Base-by-base conservation (phyloP, 2,329 filamentous ascomycete species). In the Fusarium sp. region DNA sequence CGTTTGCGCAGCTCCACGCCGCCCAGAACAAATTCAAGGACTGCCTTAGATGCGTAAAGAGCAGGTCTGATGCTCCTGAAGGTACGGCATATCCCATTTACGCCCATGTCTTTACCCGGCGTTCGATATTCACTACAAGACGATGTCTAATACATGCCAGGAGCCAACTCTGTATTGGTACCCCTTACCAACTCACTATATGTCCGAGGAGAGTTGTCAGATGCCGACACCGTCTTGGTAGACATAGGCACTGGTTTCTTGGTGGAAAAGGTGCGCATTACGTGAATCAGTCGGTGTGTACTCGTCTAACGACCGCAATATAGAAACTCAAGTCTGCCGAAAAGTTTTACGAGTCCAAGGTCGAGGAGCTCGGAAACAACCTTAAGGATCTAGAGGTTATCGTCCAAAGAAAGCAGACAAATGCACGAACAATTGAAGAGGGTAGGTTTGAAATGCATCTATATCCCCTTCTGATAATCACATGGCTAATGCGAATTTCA, bases 241-340 rank as follows among this genome's bases (percentile, higher is more conserved):
- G 95, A 98, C 79, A 89, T 98, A 21, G 95, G 95, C 21, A 98
- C 95, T 1, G 95, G 95, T 0, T 98, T 97, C 79, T 94, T 94
- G 77, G 90, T 98, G 55, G 94, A 98, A 82, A 99, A 99, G 88
- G 91, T 92, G 56, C 25, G 69, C 28, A 13, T 16, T 8, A 53
- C 23, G 20, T 27, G 5, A 47, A 12, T 6, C 28, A 30, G 16
- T 13, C 27, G 34, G 18, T 20, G 34, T 42, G 34, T 37, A n/a
- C 59, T 76, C 51, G 72, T 55, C 41, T 18, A 67, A 54, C 54
- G 55, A 63, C 43, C n/a, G 23, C 20, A 20, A 5, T 55, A n/a
- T 65, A 88, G 86, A 83, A 84, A 55, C 78, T 84, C 45, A 84
- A 85, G 73, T 85, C 85, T 42, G 87, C 87, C 3, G 80, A 83